Percentiles rank a stretch among this genome's conserved stretches.
phyloP scores from a whole-genome alignment of 2,329 filamentous ascomycete genomes.

The Capronia epimyces region DNA sequence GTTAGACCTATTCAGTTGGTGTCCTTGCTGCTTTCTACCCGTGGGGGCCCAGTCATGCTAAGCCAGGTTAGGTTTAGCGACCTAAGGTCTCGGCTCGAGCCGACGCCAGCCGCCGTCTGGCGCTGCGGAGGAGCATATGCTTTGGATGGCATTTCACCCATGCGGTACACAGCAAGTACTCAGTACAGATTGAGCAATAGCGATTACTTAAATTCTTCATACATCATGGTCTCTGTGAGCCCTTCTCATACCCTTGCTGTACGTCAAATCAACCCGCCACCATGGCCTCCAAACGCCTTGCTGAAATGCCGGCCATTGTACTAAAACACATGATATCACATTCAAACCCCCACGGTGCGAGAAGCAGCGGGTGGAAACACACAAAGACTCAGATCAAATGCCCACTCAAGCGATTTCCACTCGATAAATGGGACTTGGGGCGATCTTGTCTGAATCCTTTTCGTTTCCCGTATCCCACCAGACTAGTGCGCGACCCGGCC shows the following conservation, averaged over 20 bases:
- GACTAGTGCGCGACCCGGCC: conserved; percentile 37
- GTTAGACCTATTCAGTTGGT: too few species aligned
- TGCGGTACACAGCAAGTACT: background rate
- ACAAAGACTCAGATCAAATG: conserved; percentile 8
- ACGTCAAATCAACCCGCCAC: background rate
- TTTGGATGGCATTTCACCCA: background rate
- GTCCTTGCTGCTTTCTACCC: conserved; percentile 3
- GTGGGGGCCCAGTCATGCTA: background rate
- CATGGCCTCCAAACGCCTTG: conserved; percentile 17
- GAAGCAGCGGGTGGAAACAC: conserved; percentile 19
- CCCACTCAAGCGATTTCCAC: conserved; percentile 14
- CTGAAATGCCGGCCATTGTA: conserved; percentile 12
- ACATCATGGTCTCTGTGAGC: background rate
- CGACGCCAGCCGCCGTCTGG: background rate
- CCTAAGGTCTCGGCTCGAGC: conserved; percentile 1
- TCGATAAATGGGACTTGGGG: conserved; percentile 11
- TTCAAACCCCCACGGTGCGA: conserved; percentile 11
- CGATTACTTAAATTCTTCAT: background rate
- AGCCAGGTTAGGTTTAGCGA: background rate
- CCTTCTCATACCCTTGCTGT: background rate
- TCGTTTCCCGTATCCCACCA: conserved; percentile 30
- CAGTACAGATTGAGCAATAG: background rate
- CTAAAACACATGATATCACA: conserved; percentile 2
- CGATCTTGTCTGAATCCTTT: conserved; percentile 25
- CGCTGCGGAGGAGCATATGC: background rate